phyloP scores from a whole-genome alignment of 2,329 filamentous ascomycete genomes.

The Microdochium nivale region DNA sequence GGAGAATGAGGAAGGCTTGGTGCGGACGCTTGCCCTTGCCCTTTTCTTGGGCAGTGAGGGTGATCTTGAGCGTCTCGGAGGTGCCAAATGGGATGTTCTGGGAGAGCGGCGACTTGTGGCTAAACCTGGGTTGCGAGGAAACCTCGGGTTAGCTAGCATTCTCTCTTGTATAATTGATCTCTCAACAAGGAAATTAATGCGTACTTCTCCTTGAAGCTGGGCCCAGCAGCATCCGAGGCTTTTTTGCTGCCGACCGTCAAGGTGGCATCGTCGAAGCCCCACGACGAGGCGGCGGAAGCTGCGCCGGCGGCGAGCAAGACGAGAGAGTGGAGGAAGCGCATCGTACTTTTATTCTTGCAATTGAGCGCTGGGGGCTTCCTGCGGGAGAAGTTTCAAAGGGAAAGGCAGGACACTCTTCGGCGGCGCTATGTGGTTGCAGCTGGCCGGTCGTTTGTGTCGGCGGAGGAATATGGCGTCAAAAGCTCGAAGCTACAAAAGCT shows the following conservation, averaged over 20 bases:
- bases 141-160: constrained; percentile 3
- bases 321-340: constrained; percentile 32
- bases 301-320: constrained; percentile 40
- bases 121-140: constrained; percentile 37
- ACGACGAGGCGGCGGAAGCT: constrained; percentile 48
- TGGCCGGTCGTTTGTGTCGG: neutral
- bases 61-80: constrained; percentile 70
- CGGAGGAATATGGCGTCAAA: neutral
- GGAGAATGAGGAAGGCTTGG: constrained; percentile 83
- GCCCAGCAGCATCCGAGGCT: constrained; percentile 31
- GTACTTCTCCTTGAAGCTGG: constrained; percentile 54
- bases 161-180: neutral
- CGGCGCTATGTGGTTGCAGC: neutral
- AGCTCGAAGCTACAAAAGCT: neutral
- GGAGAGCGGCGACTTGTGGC: constrained; percentile 48
- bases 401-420: neutral
- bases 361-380: neutral
- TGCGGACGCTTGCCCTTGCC: constrained; percentile 77
- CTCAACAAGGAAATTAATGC: constrained; percentile 14
- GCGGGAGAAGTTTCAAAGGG: neutral
- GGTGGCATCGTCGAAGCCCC: constrained; percentile 67
- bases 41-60: constrained; percentile 72
- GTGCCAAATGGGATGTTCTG: constrained; percentile 56
- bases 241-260: constrained; percentile 60
- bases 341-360: constrained; percentile 10